A percentile compares a stretch with the other conserved stretches of the same genome.
phyloP scores from a whole-genome alignment of 495 filamentous ascomycete species.

The Aspergillus nidulans region DNA sequence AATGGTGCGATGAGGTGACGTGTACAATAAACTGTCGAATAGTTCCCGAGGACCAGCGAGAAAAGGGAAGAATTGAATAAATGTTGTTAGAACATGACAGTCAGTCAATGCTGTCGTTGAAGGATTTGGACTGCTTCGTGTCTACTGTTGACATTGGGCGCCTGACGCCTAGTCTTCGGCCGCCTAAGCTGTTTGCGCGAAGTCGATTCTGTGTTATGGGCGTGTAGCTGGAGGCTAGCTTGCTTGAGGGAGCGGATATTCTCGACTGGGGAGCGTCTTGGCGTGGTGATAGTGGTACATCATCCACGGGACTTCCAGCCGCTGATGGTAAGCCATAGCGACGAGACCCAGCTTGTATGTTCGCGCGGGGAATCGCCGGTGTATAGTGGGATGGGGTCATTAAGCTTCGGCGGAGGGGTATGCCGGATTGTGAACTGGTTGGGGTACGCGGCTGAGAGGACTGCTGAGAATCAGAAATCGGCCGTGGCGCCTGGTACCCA shows the following conservation, averaged over 20 bases:
- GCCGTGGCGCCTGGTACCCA: constrained; percentile 35
- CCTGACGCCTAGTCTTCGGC: constrained; percentile 36
- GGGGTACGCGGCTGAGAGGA: constrained; percentile 38
- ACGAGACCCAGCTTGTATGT: constrained; percentile 44
- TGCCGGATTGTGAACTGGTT: constrained; percentile 34
- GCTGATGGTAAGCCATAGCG: constrained; percentile 39
- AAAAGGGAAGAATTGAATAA: neutral
- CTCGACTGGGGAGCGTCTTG: constrained; percentile 31
- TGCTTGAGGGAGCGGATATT: constrained; percentile 35
- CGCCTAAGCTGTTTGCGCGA: constrained; percentile 38
- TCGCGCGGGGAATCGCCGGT: constrained; percentile 40
- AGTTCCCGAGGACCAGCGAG: constrained; percentile 6
- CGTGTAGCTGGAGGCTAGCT: constrained; percentile 39
- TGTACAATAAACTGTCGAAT: constrained; percentile 11
- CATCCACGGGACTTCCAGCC: constrained; percentile 18
- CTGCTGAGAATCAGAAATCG: constrained; percentile 22
- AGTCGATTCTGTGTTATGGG: constrained; percentile 37
- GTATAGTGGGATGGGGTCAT: constrained; percentile 33
- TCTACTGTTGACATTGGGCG: constrained; percentile 30
- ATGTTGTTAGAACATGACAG: neutral
- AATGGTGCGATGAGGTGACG: constrained; percentile 10
- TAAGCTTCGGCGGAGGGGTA: constrained; percentile 42
- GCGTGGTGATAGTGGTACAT: constrained; percentile 19
- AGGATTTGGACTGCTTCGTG: constrained; percentile 21
- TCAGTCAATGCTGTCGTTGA: constrained; percentile 39